These are phyloP conservation scores for Alectoria sarmentosa DNA, from an alignment of 495 filamentous ascomycete genomes.

Conservation along the genomic window DNA sequence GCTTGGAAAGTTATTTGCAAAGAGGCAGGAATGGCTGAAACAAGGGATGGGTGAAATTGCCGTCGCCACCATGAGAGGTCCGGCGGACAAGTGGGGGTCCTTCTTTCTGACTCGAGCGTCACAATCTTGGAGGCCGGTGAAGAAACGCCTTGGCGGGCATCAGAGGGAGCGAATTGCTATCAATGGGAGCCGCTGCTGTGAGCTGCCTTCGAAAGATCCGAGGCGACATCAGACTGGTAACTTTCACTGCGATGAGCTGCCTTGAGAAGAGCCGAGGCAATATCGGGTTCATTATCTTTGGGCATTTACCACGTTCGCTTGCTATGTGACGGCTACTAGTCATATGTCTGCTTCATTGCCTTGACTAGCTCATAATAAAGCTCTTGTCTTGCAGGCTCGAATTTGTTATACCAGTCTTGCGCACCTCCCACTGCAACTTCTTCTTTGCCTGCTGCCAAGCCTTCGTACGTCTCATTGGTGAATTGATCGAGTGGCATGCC, in stretches of 20 bases:
- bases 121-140: neutral
- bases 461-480: conserved; percentile 47
- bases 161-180: neutral
- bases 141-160: neutral
- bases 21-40: conserved; percentile 4
- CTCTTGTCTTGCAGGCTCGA: conserved; percentile 29
- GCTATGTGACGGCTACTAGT: conserved; percentile 4
- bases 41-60: neutral
- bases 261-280: neutral
- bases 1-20: neutral
- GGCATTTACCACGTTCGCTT: neutral
- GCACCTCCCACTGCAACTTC: conserved; percentile 31
- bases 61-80: no score
- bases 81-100: neutral
- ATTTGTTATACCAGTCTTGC: conserved; percentile 16
- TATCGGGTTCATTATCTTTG: neutral
- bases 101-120: neutral
- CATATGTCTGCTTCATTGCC: neutral
- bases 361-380: conserved; percentile 29
- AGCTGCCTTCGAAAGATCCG: neutral
- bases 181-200: neutral
- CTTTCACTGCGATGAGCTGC: neutral
- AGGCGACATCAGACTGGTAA: neutral
- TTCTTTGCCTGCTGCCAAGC: conserved; percentile 44
- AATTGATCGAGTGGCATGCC: conserved; percentile 60